These are phyloP conservation scores for Straminergon stramineum DNA, from an alignment of 225 moss, liverwort and hornwort species.

Conservation along the genomic window DNA sequence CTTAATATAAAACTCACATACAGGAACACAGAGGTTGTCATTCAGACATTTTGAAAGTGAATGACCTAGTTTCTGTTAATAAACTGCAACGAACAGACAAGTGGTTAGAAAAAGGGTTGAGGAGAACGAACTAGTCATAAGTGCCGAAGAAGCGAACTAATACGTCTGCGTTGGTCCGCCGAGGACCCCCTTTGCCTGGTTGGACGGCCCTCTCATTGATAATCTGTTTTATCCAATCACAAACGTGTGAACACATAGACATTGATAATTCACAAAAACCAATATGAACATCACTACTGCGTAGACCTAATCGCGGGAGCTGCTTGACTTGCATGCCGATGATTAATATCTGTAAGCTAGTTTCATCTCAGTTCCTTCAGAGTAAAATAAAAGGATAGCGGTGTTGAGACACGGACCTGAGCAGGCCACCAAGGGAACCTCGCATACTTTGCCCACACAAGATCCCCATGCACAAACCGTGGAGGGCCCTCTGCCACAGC, in stretches of 20 bases:
- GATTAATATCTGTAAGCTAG: background rate
- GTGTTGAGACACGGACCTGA: conserved; percentile 39
- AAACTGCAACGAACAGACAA: background rate
- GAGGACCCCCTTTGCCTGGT: conserved; percentile 68
- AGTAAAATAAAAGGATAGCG: background rate
- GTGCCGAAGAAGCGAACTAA: conserved; percentile 99
- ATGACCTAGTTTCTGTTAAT: background rate
- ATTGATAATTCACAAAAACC: background rate
- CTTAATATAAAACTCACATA: background rate
- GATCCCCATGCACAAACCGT: conserved; percentile 65
- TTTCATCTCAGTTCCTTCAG: background rate
- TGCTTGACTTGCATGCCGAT: background rate
- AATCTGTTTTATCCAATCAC: conserved; percentile 37
- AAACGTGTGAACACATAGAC: background rate
- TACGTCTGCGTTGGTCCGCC: conserved; percentile 64
- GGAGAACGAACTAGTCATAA: conserved; percentile 89
- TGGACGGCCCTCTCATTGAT: conserved; percentile 50
- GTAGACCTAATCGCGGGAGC: background rate
- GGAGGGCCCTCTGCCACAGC: conserved; percentile 17
- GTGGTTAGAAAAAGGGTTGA: background rate
- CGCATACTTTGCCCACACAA: conserved; percentile 96
- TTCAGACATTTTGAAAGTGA: background rate
- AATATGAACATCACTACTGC: background rate
- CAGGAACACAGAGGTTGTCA: background rate
- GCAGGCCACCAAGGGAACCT: conserved; percentile 99